A percentile compares a stretch with the other conserved stretches of the same genome.
Conservation (phyloP, 352 stramenopile species). For the Phytophthora pinifolia region DNA sequence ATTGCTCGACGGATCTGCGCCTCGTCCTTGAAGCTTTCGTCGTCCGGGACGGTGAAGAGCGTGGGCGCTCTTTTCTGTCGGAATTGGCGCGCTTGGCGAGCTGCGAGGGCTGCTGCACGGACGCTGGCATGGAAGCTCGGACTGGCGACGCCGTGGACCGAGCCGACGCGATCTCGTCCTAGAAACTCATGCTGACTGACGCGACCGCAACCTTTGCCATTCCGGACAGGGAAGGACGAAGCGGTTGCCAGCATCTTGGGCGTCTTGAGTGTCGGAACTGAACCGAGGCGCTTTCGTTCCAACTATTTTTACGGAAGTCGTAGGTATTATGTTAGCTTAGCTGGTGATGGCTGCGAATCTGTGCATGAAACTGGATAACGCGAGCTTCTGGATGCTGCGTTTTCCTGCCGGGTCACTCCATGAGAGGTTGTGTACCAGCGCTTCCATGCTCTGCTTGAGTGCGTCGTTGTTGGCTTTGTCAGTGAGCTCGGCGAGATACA, state of each 20-base stretch:
- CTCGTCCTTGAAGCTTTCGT: slow-evolving; percentile 4
- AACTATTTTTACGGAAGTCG: no score
- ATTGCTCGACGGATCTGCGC: slow-evolving; percentile 22
- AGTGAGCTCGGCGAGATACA: slow-evolving; percentile 54
- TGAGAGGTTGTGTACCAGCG: slow-evolving; percentile 68
- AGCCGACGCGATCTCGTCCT: slow-evolving; percentile 20
- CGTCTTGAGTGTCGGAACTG: not conserved
- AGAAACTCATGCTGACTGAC: slow-evolving; percentile 4
- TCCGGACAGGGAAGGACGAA: slow-evolving; percentile 28
- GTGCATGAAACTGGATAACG: slow-evolving; percentile 60
- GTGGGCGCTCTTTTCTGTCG: slow-evolving; percentile 26
- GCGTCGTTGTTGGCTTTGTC: slow-evolving; percentile 39
- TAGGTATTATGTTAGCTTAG: no score
- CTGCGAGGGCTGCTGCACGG: slow-evolving; percentile 49
- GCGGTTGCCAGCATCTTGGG: slow-evolving; percentile 18
- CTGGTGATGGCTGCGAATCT: slow-evolving; percentile 50
- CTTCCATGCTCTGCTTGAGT: slow-evolving; percentile 65
- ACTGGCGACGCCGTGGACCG: slow-evolving; percentile 25
- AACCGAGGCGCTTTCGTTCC: no score
- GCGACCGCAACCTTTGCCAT: slow-evolving; percentile 20
- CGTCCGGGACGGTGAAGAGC: slow-evolving; percentile 4
- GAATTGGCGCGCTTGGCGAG: slow-evolving; percentile 43
- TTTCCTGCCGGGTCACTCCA: slow-evolving; percentile 74
- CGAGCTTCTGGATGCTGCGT: slow-evolving; percentile 68
- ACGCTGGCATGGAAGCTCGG: slow-evolving; percentile 33